Evolutionary conservation across 768 basidiomycete species (phyloP).

Genomic region (Serendipita indica): DNA sequence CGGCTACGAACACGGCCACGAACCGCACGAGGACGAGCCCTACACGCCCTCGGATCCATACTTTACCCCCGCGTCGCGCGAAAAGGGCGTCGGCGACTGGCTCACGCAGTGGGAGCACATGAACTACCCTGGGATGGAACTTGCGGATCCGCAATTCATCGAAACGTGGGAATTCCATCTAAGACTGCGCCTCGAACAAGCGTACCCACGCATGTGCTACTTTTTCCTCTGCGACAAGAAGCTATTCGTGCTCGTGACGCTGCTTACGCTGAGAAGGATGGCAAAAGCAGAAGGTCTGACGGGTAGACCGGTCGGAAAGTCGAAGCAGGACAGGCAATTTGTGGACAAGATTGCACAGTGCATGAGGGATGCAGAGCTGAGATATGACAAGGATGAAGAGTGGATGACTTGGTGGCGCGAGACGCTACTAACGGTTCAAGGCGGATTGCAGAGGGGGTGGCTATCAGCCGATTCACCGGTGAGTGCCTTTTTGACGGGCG

Average conservation of each 20-base stretch:
- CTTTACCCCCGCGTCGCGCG: background rate
- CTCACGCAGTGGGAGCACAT: background rate
- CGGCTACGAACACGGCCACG: conserved; percentile 34
- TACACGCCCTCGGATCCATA: conserved; percentile 21
- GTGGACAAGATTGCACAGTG: conserved; percentile 4
- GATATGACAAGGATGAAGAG: conserved; percentile 6
- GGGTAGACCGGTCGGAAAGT: background rate
- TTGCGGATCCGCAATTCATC: conserved; percentile 1
- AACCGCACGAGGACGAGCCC: conserved; percentile 46
- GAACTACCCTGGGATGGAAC: background rate
- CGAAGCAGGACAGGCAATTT: background rate
- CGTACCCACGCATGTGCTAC: conserved; percentile 4
- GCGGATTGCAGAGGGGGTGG: background rate
- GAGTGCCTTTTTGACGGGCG: background rate
- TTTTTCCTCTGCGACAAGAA: conserved; percentile 4
- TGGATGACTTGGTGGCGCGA: conserved; percentile 8
- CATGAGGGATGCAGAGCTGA: background rate
- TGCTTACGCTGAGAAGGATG: conserved; percentile 4
- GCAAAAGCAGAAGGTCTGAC: background rate
- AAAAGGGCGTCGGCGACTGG: background rate
- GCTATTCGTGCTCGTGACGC: conserved; percentile 2
- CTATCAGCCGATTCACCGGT: conserved; percentile 1
- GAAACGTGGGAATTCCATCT: background rate
- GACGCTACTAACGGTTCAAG: conserved; percentile 6
- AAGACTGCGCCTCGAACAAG: conserved; percentile 3